phyloP scores from a whole-genome alignment of 1,284 basidiomycete genomes.

The Sanghuangporus sanghuang region DNA sequence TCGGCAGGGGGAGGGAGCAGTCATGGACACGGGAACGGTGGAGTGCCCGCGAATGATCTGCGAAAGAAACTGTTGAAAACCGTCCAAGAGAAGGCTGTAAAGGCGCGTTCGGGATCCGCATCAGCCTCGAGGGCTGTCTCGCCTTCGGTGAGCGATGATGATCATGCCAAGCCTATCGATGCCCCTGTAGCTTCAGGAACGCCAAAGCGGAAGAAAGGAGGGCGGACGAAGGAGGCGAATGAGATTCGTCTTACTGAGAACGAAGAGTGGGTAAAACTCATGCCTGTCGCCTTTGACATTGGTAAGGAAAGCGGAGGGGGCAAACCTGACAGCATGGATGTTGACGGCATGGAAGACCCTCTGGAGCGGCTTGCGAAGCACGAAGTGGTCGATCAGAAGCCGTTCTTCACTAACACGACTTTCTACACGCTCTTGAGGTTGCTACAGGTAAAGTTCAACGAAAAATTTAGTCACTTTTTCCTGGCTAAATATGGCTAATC shows the following conservation, averaged over 20 bases:
- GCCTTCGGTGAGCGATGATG: constrained; percentile 24
- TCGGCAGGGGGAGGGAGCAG: constrained; percentile 36
- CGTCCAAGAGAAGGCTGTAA: constrained; percentile 44
- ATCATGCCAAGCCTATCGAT: constrained; percentile 5
- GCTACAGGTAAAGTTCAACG: constrained; percentile 61
- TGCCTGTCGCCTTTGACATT: constrained; percentile 14
- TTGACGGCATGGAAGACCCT: constrained; percentile 6
- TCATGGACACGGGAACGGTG: constrained; percentile 27
- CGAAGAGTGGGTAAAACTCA: constrained; percentile 19
- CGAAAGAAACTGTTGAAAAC: constrained; percentile 77
- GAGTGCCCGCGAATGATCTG: constrained; percentile 62
- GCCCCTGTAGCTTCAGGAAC: neutral
- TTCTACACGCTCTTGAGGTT: constrained; percentile 89
- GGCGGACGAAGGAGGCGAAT: constrained; percentile 6
- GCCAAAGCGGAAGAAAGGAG: constrained; percentile 13
- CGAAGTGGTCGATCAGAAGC: constrained; percentile 24
- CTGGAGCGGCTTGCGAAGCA: constrained; percentile 13
- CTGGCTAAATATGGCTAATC: neutral
- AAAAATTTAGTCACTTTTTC: neutral
- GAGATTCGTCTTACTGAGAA: constrained; percentile 5
- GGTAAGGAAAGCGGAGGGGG: neutral
- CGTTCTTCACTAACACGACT: constrained; percentile 90
- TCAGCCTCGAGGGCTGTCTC: constrained; percentile 35
- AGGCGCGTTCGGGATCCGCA: constrained; percentile 22
- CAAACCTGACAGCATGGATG: constrained; percentile 10